Conservation (phyloP, 768 basidiomycete genomes). For the Mycena belliarum region DNA sequence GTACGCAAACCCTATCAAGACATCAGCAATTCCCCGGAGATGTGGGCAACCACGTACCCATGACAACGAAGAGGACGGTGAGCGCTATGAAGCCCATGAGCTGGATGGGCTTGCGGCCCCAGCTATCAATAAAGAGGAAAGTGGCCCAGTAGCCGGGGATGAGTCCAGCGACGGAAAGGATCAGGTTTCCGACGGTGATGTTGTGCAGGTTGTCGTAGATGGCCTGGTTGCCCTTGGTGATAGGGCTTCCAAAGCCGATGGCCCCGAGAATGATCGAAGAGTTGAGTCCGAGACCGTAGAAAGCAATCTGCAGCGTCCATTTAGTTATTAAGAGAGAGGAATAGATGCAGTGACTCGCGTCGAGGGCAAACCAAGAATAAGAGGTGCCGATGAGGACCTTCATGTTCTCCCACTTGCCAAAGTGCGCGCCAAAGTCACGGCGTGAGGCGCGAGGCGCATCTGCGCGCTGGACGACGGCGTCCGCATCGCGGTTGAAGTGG, state of each 20-base stretch:
- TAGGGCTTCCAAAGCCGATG: constrained; percentile 68
- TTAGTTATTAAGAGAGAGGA: neutral
- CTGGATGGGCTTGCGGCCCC: constrained; percentile 85
- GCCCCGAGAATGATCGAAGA: constrained; percentile 71
- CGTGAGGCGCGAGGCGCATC: constrained; percentile 68
- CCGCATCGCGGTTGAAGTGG: constrained; percentile 49
- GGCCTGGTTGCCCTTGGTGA: constrained; percentile 31
- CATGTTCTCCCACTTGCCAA: constrained; percentile 72
- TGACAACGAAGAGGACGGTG: constrained; percentile 63
- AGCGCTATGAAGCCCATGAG: constrained; percentile 74
- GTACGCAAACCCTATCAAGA: constrained; percentile 66
- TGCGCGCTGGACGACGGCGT: constrained; percentile 58
- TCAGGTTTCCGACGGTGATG: constrained; percentile 71
- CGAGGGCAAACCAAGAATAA: constrained; percentile 89
- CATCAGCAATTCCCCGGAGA: neutral
- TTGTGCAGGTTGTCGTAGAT: constrained; percentile 65
- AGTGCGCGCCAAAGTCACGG: constrained; percentile 69
- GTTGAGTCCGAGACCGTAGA: constrained; percentile 88
- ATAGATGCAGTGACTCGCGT: constrained; percentile 45
- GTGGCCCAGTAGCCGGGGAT: constrained; percentile 80
- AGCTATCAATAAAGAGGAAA: constrained; percentile 67
- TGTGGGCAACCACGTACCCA: constrained; percentile 52
- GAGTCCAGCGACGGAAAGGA: constrained; percentile 75
- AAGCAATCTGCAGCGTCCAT: constrained; percentile 60
- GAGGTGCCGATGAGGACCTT: constrained; percentile 79